Evolutionary conservation across 1,139 yeast genomes (phyloP).

Genomic region (Candida sp.): DNA sequence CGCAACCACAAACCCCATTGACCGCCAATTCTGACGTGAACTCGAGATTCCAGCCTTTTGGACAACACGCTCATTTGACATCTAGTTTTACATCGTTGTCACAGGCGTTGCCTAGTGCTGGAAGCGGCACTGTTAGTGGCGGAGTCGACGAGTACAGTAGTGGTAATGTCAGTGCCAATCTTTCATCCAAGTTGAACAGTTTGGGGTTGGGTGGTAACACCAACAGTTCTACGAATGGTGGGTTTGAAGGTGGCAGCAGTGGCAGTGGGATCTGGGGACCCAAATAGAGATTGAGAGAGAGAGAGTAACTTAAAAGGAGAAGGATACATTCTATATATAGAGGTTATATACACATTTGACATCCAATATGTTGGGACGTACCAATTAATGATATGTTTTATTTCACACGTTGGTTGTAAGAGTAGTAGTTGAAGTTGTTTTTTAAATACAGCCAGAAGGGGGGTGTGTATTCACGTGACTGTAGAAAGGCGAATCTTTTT

Average conservation of each 20-base stretch:
- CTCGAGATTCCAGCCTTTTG: constrained; percentile 33
- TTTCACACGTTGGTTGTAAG: neutral
- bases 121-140: no score
- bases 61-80: constrained; percentile 41
- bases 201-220: constrained; percentile 10
- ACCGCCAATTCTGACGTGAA: constrained; percentile 17
- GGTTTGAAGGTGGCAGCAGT: constrained; percentile 20
- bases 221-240: constrained; percentile 19
- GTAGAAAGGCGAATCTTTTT: no score
- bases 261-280: constrained; percentile 52
- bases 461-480: no score
- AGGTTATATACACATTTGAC: neutral
- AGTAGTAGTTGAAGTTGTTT: neutral
- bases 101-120: constrained; percentile 18
- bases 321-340: neutral
- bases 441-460: no score
- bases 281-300: constrained; percentile 26
- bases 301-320: no score
- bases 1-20: constrained; percentile 23
- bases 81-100: constrained; percentile 46
- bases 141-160: constrained; percentile 4
- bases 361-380: neutral
- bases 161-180: constrained; percentile 6
- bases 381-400: neutral
- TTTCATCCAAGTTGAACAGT: constrained; percentile 11